These are phyloP conservation scores for Cercospora sp. DNA, from an alignment of 2,329 filamentous ascomycete species.

Conservation along the genomic window DNA sequence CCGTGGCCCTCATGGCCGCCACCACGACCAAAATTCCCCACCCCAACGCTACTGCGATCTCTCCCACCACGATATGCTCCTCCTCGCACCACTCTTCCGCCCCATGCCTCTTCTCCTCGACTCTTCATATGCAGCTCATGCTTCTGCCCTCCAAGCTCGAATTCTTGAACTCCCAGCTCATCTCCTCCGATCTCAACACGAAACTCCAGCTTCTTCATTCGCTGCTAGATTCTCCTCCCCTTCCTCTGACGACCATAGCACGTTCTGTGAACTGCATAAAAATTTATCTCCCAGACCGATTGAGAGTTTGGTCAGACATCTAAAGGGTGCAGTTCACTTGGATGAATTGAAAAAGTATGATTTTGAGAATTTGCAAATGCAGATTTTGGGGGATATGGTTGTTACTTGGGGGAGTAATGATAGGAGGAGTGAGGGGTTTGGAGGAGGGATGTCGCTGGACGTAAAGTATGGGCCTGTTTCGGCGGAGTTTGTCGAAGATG, in stretches of 20 bases:
- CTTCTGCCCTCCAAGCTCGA: slow-evolving; percentile 16
- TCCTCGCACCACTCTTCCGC: slow-evolving; percentile 26
- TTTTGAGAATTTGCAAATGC: slow-evolving; percentile 13
- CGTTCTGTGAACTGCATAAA: slow-evolving; percentile 28
- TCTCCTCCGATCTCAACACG: slow-evolving; percentile 16
- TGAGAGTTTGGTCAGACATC: slow-evolving; percentile 21
- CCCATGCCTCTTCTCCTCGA: slow-evolving; percentile 6
- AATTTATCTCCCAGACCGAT: slow-evolving; percentile 28
- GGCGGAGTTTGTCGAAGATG: slow-evolving; percentile 11
- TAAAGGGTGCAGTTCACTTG: slow-evolving; percentile 19
- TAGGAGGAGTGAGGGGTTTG: background rate
- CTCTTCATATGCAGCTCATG: slow-evolving; percentile 10
- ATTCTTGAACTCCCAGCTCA: slow-evolving; percentile 29
- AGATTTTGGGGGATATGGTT: slow-evolving; percentile 21
- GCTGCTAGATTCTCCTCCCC: background rate
- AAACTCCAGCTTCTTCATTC: background rate
- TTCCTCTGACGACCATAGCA: background rate
- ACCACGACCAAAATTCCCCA: slow-evolving; percentile 20
- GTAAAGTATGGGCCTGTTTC: background rate
- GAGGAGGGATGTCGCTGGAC: background rate
- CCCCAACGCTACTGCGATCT: slow-evolving; percentile 27
- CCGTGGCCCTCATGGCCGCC: slow-evolving; percentile 3
- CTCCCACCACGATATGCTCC: slow-evolving; percentile 22
- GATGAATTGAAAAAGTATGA: slow-evolving; percentile 3
- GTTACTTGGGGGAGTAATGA: slow-evolving; percentile 21